A percentile compares a stretch with the other conserved stretches of the same genome.
Conservation (phyloP, 805 yeast genomes). For the Candida maesae region DNA sequence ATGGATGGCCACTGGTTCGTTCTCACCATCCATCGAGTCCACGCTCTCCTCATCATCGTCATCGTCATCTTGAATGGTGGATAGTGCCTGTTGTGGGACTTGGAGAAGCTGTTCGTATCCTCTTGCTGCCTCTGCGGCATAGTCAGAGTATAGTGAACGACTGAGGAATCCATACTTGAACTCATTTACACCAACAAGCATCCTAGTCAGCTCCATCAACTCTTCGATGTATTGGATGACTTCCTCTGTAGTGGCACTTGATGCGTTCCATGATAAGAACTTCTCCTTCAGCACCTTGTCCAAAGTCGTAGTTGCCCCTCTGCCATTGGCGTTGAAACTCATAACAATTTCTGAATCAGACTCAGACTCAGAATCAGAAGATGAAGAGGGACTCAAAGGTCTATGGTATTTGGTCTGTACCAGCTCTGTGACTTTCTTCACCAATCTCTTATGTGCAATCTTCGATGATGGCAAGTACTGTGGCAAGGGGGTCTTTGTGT, state of each 20-base stretch:
- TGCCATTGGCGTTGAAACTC: slow-evolving; percentile 10
- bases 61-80: background rate
- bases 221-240: slow-evolving; percentile 48
- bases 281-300: slow-evolving; percentile 32
- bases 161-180: slow-evolving; percentile 50
- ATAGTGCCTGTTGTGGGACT: slow-evolving; percentile 1
- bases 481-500: slow-evolving; percentile 44
- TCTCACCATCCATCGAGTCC: slow-evolving; percentile 6
- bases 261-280: slow-evolving; percentile 49
- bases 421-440: slow-evolving; percentile 39
- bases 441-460: slow-evolving; percentile 43
- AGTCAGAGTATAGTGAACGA: slow-evolving; percentile 40
- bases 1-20: slow-evolving; percentile 10
- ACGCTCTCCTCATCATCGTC: slow-evolving; percentile 7
- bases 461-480: slow-evolving; percentile 48
- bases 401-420: slow-evolving; percentile 28
- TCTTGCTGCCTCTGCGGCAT: slow-evolving; percentile 39
- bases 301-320: slow-evolving; percentile 7
- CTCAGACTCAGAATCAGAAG: slow-evolving; percentile 23
- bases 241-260: slow-evolving; percentile 46
- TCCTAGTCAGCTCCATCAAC: slow-evolving; percentile 36
- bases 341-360: slow-evolving; percentile 24
- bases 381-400: background rate
- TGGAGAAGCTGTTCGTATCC: slow-evolving; percentile 26
- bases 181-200: slow-evolving; percentile 45